Evolutionary conservation across 1,139 yeast species (phyloP).

Genomic region (Sugiyamaella novakii): DNA sequence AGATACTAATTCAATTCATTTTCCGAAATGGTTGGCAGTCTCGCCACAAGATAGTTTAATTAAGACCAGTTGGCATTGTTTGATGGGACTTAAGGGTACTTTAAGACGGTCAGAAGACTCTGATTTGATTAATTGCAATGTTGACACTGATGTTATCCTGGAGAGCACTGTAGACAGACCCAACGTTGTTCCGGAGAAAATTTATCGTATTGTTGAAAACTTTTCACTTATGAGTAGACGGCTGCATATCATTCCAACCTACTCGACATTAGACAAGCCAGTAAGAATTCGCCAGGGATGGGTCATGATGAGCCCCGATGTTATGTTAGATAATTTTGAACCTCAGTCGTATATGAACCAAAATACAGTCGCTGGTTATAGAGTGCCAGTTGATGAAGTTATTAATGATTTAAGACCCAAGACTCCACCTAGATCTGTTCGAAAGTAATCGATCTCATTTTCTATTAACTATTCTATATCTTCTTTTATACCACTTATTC

Average conservation of each 20-base stretch:
- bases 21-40: constrained; percentile 31
- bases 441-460: constrained; percentile 5
- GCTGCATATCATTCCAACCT: constrained; percentile 78
- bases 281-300: constrained; percentile 81
- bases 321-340: constrained; percentile 69
- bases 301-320: constrained; percentile 88
- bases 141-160: constrained; percentile 84
- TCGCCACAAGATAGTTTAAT: constrained; percentile 28
- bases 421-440: constrained; percentile 53
- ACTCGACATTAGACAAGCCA: constrained; percentile 48
- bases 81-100: constrained; percentile 97
- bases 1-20: constrained; percentile 40
- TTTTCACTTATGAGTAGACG: constrained; percentile 81
- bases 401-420: constrained; percentile 83
- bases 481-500: constrained; percentile 9
- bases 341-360: constrained; percentile 49
- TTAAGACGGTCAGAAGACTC: constrained; percentile 82
- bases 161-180: constrained; percentile 44
- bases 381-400: constrained; percentile 67
- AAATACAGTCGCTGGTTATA: constrained; percentile 47
- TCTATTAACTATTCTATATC: too few species aligned
- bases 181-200: constrained; percentile 70
- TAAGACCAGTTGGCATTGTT: constrained; percentile 74
- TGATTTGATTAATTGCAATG: constrained; percentile 86
- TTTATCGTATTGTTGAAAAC: constrained; percentile 86